Evolutionary conservation across 176 grass and related monocot genomes (phyloP).

Genomic region (Carex kokanica): DNA sequence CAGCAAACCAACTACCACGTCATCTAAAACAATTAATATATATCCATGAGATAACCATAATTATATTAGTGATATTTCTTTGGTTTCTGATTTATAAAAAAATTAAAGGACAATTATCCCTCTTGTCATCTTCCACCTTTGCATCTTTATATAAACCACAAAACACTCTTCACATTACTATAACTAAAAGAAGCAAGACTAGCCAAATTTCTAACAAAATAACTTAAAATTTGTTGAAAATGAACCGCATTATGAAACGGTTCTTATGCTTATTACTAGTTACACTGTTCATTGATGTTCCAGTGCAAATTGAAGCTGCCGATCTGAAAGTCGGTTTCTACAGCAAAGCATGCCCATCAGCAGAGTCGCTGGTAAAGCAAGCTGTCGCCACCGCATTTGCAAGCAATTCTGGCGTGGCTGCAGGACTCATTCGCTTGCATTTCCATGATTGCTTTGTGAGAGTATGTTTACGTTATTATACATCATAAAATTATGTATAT

Average conservation of each 20-base stretch:
- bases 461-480: conserved; percentile 25
- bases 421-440: conserved; percentile 66
- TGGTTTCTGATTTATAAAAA: not conserved
- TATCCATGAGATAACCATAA: not conserved
- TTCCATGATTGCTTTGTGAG: conserved; percentile 81
- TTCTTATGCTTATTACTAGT: not conserved
- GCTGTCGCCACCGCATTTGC: conserved; percentile 51
- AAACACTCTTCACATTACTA: not conserved
- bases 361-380: conserved; percentile 57
- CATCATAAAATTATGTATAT: not conserved
- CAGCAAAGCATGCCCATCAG: conserved; percentile 44
- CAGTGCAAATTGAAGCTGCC: not conserved
- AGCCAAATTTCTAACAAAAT: not conserved
- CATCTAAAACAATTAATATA: not conserved
- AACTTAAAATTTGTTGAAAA: not conserved
- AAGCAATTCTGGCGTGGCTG: conserved; percentile 51
- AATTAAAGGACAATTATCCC: not conserved
- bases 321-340: conserved; percentile 59
- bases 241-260: not conserved
- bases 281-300: not conserved
- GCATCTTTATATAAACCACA: conserved; percentile 20
- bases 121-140: not conserved
- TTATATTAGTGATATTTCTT: not conserved
- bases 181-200: not conserved
- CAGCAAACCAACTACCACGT: not conserved